A percentile compares a stretch with the other conserved stretches of the same genome.
phyloP scores from a whole-genome alignment of 768 basidiomycete genomes.

The Boletus pseudo-olivaceus region DNA sequence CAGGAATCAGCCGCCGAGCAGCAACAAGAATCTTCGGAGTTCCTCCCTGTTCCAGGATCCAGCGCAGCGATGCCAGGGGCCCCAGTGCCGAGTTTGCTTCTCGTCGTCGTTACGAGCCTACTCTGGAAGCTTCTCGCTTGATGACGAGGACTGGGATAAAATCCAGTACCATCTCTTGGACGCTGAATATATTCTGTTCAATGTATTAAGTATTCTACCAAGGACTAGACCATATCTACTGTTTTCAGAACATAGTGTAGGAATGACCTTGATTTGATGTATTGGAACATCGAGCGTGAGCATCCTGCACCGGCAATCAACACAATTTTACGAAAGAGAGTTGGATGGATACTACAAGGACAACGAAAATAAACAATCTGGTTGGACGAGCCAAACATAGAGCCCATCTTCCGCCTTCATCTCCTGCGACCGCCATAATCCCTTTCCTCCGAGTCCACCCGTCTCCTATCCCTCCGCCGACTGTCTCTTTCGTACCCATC shows the following conservation, averaged over 20 bases:
- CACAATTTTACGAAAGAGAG: not conserved
- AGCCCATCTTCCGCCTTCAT: conserved; percentile 1
- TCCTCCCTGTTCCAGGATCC: conserved; percentile 60
- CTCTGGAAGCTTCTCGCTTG: conserved; percentile 25
- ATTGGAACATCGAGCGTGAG: not conserved
- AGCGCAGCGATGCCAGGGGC: conserved; percentile 33
- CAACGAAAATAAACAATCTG: not conserved
- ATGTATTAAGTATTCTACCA: conserved; percentile 5
- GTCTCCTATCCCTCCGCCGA: conserved; percentile 21
- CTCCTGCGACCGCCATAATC: conserved; percentile 19
- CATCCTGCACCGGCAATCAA: not conserved
- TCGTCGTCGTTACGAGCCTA: conserved; percentile 20
- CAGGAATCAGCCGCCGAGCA: conserved; percentile 64
- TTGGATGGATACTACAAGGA: not conserved
- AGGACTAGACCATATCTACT: not conserved
- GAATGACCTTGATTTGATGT: not conserved
- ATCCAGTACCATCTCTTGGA: not conserved
- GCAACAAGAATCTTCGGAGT: conserved; percentile 45
- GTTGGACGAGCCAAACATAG: not conserved
- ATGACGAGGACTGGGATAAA: not conserved
- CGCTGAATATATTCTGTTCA: not conserved
- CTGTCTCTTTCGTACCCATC: conserved; percentile 22
- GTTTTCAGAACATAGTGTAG: not conserved
- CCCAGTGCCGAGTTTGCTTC: conserved; percentile 20
- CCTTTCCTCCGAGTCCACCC: conserved; percentile 24